Evolutionary conservation across 768 basidiomycete genomes (phyloP).

Genomic region (Serpula lacrymans): DNA sequence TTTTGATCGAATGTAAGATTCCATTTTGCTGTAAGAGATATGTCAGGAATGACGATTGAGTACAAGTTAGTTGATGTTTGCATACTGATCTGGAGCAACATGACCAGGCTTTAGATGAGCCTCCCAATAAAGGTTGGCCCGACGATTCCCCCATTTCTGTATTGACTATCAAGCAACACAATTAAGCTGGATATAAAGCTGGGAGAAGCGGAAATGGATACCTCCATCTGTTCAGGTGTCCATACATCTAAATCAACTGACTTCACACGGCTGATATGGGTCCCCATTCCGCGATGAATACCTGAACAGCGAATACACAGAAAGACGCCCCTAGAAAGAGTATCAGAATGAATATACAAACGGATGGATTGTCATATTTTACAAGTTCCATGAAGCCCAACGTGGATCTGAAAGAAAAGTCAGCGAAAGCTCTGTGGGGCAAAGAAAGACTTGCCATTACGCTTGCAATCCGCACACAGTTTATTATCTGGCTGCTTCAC

Average conservation of each 20-base stretch:
- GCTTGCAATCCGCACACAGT: constrained; percentile 93
- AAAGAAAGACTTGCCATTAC: constrained; percentile 66
- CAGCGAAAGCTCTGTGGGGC: neutral
- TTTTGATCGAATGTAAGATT: constrained; percentile 94
- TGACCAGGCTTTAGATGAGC: constrained; percentile 91
- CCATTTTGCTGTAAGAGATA: constrained; percentile 80
- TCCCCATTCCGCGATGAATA: constrained; percentile 96
- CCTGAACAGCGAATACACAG: constrained; percentile 97
- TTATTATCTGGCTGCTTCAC: constrained; percentile 92
- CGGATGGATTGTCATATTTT: constrained; percentile 30
- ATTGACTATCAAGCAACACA: constrained; percentile 54
- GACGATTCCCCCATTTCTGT: constrained; percentile 91
- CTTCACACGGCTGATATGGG: constrained; percentile 96
- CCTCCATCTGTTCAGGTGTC: constrained; percentile 98
- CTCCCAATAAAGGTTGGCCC: constrained; percentile 97
- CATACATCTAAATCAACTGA: constrained; percentile 97
- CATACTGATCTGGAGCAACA: constrained; percentile 91
- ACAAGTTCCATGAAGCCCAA: constrained; percentile 99
- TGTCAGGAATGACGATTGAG: neutral
- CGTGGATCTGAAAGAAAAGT: constrained; percentile 66
- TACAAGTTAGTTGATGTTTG: constrained; percentile 12
- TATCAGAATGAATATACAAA: neutral
- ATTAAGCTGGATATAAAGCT: constrained; percentile 4
- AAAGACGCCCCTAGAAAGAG: constrained; percentile 72
- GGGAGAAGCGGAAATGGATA: constrained; percentile 29